These are phyloP conservation scores for Globisporangium barbulae DNA, from an alignment of 352 stramenopile genomes.

Conservation along the genomic window DNA sequence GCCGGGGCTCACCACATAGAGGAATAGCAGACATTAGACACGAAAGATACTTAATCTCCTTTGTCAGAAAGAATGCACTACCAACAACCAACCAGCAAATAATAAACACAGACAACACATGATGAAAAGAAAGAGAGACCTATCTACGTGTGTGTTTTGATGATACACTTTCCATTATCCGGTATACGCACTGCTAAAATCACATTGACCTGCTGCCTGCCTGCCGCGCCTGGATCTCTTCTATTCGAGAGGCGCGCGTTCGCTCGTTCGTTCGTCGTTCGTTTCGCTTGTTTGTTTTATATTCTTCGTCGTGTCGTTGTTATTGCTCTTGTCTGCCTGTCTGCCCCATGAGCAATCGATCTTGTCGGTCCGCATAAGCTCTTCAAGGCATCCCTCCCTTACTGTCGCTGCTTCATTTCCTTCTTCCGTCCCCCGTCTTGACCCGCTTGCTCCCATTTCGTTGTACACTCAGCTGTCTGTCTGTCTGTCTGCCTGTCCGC, in stretches of 20 bases:
- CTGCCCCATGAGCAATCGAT: not conserved
- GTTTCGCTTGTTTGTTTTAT: slow-evolving; percentile 12
- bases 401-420: slow-evolving; percentile 4
- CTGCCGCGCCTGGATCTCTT: slow-evolving; percentile 9
- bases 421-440: slow-evolving; percentile 6
- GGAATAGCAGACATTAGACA: not conserved
- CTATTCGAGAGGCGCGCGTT: slow-evolving; percentile 13
- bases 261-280: not conserved
- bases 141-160: not conserved
- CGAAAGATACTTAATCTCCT: not conserved
- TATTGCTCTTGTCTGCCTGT: not conserved
- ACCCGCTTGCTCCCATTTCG: not conserved
- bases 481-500: not conserved
- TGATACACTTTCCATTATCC: slow-evolving; percentile 12
- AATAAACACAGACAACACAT: not conserved
- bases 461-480: slow-evolving; percentile 9
- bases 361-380: not conserved
- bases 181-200: slow-evolving; percentile 15
- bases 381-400: not conserved
- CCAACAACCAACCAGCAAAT: not conserved
- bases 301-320: slow-evolving; percentile 3
- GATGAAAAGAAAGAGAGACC: not conserved
- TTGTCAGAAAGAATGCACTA: not conserved
- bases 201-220: slow-evolving; percentile 8
- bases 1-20: not conserved